phyloP scores from a whole-genome alignment of 202 grass and related monocot genomes.

The Sporobolus alterniflorus region DNA sequence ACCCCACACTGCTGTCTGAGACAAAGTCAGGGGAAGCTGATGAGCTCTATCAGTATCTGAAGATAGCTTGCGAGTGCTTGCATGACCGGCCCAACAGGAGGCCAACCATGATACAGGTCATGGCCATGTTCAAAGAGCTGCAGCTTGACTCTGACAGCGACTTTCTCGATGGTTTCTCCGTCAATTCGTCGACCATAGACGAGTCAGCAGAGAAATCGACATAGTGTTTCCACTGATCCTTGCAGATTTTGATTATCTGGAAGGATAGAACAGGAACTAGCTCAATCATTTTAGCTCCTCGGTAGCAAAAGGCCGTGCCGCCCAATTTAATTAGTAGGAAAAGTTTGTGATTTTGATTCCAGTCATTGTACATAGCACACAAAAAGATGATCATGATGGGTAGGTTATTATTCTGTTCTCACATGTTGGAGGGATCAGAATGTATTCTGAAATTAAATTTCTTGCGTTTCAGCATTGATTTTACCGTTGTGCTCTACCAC shows the following conservation, averaged over 20 bases:
- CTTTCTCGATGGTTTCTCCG: constrained; percentile 68
- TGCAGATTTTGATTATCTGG: constrained; percentile 52
- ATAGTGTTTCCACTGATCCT: constrained; percentile 32
- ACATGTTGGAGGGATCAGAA: neutral
- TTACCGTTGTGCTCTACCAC: neutral
- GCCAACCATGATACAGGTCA: neutral
- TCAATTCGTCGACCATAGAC: constrained; percentile 62
- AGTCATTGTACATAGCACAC: constrained; percentile 50
- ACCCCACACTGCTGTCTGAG: neutral
- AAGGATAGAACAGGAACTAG: constrained; percentile 47
- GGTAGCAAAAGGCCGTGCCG: constrained; percentile 7
- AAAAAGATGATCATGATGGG: neutral
- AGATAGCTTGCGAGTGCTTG: neutral
- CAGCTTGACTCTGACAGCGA: constrained; percentile 55
- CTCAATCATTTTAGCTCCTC: constrained; percentile 41
- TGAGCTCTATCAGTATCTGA: neutral
- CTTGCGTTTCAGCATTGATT: neutral
- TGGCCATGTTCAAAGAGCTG: neutral
- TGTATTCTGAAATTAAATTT: constrained; percentile 41
- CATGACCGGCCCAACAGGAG: neutral
- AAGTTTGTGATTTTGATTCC: constrained; percentile 36
- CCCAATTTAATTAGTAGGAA: constrained; percentile 30
- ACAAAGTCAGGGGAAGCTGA: neutral
- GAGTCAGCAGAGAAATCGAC: constrained; percentile 70
- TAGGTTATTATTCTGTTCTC: constrained; percentile 17